A percentile compares a stretch with the other conserved stretches of the same genome.
phyloP scores from a whole-genome alignment of 75 land plant genomes.

The Picea sitchensis region DNA sequence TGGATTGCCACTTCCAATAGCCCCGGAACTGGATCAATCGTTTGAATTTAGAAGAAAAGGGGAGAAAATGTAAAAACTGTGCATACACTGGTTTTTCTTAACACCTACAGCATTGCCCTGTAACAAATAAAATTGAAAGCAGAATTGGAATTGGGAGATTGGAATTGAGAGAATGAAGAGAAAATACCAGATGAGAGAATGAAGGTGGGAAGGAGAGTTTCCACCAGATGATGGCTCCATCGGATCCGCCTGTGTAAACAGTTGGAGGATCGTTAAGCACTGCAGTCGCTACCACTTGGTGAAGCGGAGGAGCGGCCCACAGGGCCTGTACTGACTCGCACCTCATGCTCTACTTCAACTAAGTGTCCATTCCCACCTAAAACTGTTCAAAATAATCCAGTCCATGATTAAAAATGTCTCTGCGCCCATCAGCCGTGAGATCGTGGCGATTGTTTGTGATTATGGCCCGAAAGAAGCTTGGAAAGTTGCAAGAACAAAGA shows the following conservation, averaged over 20 bases:
- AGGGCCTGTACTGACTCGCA: constrained; percentile 69
- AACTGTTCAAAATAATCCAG: neutral
- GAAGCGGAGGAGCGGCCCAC: constrained; percentile 50
- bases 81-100: neutral
- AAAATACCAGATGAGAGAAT: neutral
- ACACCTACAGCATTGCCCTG: too few relatives aligned
- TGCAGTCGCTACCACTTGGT: constrained; percentile 44
- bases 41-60: neutral
- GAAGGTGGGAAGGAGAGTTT: constrained; percentile 19
- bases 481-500: too few relatives aligned
- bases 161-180: too few relatives aligned
- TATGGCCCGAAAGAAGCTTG: too few relatives aligned
- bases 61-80: neutral
- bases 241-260: constrained; percentile 78
- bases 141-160: neutral
- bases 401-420: too few relatives aligned
- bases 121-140: too few relatives aligned
- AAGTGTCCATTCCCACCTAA: neutral
- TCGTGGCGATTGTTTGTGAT: too few relatives aligned
- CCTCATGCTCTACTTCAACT: constrained; percentile 34
- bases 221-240: constrained; percentile 87
- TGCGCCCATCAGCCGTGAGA: too few relatives aligned
- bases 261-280: constrained; percentile 33
- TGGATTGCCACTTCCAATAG: neutral
- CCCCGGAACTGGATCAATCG: neutral